Evolutionary conservation across 495 filamentous ascomycete genomes (phyloP), one percentile per base, ranked within the genome.

Genomic region (Tetracladium setigerum): DNA sequence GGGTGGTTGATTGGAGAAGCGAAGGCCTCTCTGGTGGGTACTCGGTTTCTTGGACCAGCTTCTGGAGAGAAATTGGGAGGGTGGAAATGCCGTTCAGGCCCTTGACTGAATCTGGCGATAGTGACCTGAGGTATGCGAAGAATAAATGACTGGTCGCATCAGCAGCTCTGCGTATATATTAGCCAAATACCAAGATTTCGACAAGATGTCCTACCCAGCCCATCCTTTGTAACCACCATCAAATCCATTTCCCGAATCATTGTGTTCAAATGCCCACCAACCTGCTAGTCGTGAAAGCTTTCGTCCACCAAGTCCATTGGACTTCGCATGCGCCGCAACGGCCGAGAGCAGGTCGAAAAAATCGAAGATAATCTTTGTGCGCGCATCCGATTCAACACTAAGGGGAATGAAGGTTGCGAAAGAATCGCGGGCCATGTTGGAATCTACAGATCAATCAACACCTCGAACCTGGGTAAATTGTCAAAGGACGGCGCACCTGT

Each of bases 211-310:
- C 30, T 53, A 52, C 53, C 47, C 37, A 35, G 44, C 30, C 92
- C 92, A 98, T 14, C 78, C 77, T 56, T 83, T 87, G 66, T 98
- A 98, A 17, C 91, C 88, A 33, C 87, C 88, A 44, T 97, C 91
- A 58, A 97, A 98, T n/a, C 94, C 94, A 64, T 82, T 90, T 41
- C 83, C 84, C 9, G 74, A 73, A 57, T 97, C 90, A 11, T 63
- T 74, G 53, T 92, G 86, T 58, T 95, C 94, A 65, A 98, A 98
- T 0, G 92, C 91, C 92, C 92, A 98, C 92, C 92, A 98, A 46
- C 91, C 89, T 24, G 94, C 92, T 69, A 95, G 85, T 48, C 92
- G 77, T 5, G 92, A 97, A 31, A 98, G 73, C 64, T 98, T 97
- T 40, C 94, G 77, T 5, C 94, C 92, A 42, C 89, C 88, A 49